These are phyloP conservation scores for Hypomontagnella submonticulosa DNA, from an alignment of 495 filamentous ascomycete species.

Conservation along the genomic window DNA sequence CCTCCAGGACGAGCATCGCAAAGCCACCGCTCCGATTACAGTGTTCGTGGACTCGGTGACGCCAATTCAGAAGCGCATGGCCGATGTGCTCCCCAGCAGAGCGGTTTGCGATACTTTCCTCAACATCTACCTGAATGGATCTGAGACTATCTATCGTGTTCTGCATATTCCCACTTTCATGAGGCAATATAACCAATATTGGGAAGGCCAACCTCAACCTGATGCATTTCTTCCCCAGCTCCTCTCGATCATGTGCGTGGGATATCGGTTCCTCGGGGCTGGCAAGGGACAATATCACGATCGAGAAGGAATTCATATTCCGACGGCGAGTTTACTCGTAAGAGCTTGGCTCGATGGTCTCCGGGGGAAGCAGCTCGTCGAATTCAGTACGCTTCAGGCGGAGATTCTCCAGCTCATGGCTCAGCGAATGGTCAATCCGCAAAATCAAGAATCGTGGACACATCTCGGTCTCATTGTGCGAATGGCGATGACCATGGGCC, in stretches of 20 bases:
- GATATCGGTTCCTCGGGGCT: slow-evolving; percentile 46
- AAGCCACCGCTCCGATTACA: slow-evolving; percentile 48
- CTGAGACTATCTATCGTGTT: slow-evolving; percentile 63
- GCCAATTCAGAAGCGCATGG: slow-evolving; percentile 56
- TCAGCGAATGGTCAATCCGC: slow-evolving; percentile 48
- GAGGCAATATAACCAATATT: slow-evolving; percentile 57
- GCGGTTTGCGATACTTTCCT: slow-evolving; percentile 53
- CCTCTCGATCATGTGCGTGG: slow-evolving; percentile 51
- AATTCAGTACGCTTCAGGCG: slow-evolving; percentile 51
- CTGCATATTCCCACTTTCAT: slow-evolving; percentile 59
- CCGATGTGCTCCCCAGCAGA: slow-evolving; percentile 51
- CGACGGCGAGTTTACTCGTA: slow-evolving; percentile 53
- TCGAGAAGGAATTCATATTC: slow-evolving; percentile 51
- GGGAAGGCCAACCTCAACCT: slow-evolving; percentile 45
- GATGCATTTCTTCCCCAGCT: slow-evolving; percentile 59
- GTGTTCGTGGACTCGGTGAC: slow-evolving; percentile 55
- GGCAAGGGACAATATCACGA: slow-evolving; percentile 46
- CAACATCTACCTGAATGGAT: slow-evolving; percentile 55
- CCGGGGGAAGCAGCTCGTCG: slow-evolving; percentile 50
- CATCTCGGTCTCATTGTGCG: slow-evolving; percentile 54
- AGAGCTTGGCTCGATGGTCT: slow-evolving; percentile 53
- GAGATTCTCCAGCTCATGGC: slow-evolving; percentile 53
- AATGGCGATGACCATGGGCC: slow-evolving; percentile 57
- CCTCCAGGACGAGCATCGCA: slow-evolving; percentile 49
- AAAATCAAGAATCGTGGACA: slow-evolving; percentile 52